Conservation (phyloP, 2,329 filamentous ascomycete genomes). For the Aspergillus sp. region DNA sequence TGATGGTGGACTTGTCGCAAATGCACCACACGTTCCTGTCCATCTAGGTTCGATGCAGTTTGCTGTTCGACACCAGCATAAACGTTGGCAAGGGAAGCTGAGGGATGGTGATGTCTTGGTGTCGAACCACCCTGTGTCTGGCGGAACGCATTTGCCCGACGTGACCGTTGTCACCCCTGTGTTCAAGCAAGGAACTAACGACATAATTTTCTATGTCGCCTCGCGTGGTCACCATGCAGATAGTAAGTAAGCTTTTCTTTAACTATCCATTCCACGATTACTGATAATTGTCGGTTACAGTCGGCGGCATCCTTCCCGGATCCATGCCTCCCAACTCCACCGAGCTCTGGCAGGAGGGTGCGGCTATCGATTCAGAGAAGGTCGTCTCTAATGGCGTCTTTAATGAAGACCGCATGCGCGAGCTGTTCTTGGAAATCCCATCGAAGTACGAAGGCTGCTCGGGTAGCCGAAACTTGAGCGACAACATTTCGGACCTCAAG, state of each 20-base stretch:
- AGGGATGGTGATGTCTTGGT: constrained; percentile 62
- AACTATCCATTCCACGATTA: too few relatives aligned
- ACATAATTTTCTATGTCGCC: constrained; percentile 76
- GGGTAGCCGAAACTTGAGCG: constrained; percentile 69
- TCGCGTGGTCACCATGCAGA: constrained; percentile 76
- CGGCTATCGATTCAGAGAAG: constrained; percentile 45
- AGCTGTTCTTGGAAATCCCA: constrained; percentile 66
- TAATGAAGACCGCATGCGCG: constrained; percentile 67
- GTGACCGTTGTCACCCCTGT: constrained; percentile 72
- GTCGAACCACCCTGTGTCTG: constrained; percentile 69
- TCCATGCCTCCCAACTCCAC: constrained; percentile 64
- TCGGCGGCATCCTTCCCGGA: constrained; percentile 73
- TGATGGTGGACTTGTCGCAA: constrained; percentile 59
- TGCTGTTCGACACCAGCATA: constrained; percentile 65
- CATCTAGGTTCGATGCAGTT: constrained; percentile 74
- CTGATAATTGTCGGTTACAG: too few relatives aligned
- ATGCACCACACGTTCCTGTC: constrained; percentile 66
- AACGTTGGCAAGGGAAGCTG: constrained; percentile 63
- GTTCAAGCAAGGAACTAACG: constrained; percentile 58
- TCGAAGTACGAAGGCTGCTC: constrained; percentile 68
- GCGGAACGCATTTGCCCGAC: constrained; percentile 71
- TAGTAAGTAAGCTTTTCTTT: constrained; percentile 26
- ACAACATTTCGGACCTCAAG: constrained; percentile 81
- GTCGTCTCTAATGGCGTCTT: constrained; percentile 71
- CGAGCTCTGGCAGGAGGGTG: constrained; percentile 44